Evolutionary conservation across 2,329 filamentous ascomycete genomes (phyloP).

Genomic region (Pseudonectria foliicola): DNA sequence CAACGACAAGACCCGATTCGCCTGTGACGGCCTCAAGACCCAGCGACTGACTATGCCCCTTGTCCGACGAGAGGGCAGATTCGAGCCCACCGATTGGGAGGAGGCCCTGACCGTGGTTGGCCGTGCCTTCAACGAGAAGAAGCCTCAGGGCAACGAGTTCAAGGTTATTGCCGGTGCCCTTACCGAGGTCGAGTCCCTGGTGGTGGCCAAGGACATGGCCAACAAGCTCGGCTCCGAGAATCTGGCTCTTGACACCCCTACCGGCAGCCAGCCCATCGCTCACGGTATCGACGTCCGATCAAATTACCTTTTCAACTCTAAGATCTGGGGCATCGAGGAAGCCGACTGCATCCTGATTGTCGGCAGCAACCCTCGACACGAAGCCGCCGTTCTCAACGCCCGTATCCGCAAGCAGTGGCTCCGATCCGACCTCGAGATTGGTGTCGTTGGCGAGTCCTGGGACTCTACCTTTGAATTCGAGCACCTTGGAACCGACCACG

Average conservation of each 20-base stretch:
- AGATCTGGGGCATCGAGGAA: slow-evolving; percentile 87
- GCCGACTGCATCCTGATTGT: slow-evolving; percentile 87
- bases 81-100: slow-evolving; percentile 91
- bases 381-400: slow-evolving; percentile 91
- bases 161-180: slow-evolving; percentile 90
- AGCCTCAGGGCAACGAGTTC: slow-evolving; percentile 87
- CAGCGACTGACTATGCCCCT: slow-evolving; percentile 91
- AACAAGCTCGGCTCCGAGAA: slow-evolving; percentile 97
- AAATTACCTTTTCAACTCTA: slow-evolving; percentile 96
- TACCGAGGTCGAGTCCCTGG: slow-evolving; percentile 84
- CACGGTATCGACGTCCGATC: slow-evolving; percentile 91
- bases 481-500: slow-evolving; percentile 74
- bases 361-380: slow-evolving; percentile 90
- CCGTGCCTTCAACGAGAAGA: slow-evolving; percentile 69
- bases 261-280: slow-evolving; percentile 73
- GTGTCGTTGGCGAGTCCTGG: slow-evolving; percentile 82
- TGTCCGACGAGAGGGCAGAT: slow-evolving; percentile 81
- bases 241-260: slow-evolving; percentile 82
- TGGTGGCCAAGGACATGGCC: slow-evolving; percentile 93
- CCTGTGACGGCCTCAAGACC: slow-evolving; percentile 92
- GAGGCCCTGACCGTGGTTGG: slow-evolving; percentile 85
- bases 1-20: slow-evolving; percentile 95
- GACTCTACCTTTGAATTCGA: slow-evolving; percentile 94
- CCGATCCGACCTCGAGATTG: slow-evolving; percentile 87
- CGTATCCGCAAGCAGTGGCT: slow-evolving; percentile 98